Conservation (phyloP, 345 rosid genomes). For the Moricandia moricandioides region DNA sequence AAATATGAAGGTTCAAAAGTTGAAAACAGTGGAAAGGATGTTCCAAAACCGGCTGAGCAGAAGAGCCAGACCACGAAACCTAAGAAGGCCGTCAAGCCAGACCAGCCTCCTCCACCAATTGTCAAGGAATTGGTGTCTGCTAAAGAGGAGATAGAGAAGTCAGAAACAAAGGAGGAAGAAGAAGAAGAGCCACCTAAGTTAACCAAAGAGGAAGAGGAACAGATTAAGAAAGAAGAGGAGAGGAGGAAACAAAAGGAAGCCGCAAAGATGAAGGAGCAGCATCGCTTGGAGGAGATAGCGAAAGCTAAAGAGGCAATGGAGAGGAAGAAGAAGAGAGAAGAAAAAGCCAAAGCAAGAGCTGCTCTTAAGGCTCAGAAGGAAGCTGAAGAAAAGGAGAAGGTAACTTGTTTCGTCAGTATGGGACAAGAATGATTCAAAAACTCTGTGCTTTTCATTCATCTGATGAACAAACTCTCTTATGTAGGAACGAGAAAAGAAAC, state of each 20-base stretch:
- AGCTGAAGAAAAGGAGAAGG: constrained; percentile 79
- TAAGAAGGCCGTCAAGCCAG: constrained; percentile 42
- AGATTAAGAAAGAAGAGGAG: constrained; percentile 69
- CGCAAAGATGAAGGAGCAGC: constrained; percentile 58
- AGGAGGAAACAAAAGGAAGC: constrained; percentile 67
- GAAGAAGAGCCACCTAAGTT: constrained; percentile 52
- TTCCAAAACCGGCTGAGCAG: constrained; percentile 40
- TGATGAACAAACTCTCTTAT: not conserved
- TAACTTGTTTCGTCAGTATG: no score
- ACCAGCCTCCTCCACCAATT: constrained; percentile 30
- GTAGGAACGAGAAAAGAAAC: constrained; percentile 83
- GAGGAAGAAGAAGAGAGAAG: constrained; percentile 69
- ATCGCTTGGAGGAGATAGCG: constrained; percentile 63
- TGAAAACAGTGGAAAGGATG: constrained; percentile 32
- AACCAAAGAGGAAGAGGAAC: constrained; percentile 74
- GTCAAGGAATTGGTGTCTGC: constrained; percentile 37
- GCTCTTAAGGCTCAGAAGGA: constrained; percentile 64
- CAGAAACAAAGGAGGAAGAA: constrained; percentile 30
- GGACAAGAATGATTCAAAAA: not conserved
- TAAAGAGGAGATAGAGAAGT: constrained; percentile 45
- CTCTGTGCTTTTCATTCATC: not conserved
- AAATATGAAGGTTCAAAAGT: constrained; percentile 38
- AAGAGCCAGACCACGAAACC: constrained; percentile 44
- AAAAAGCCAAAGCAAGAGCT: constrained; percentile 76
- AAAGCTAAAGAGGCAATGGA: constrained; percentile 81